Evolutionary conservation across 768 basidiomycete species (phyloP), one percentile per base, ranked within the genome.

Genomic region (Dioszegia crocea): DNA sequence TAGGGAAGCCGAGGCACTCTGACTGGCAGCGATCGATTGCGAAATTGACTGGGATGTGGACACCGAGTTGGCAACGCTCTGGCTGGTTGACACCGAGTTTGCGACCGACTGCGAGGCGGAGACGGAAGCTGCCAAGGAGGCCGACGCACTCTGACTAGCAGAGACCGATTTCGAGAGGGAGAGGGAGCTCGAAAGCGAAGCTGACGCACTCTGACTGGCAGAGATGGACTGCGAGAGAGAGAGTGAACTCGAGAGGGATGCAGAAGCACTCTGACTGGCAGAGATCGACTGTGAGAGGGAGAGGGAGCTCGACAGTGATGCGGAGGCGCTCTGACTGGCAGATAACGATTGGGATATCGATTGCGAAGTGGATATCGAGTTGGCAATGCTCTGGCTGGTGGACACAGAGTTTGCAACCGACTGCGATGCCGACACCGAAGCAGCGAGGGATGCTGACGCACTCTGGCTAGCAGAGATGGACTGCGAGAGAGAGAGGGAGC

Each of bases 171-270:
- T 31, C 8, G 48, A 24, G 5, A 19, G 9, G 3, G 48, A 50
- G 9, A 30, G 48, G 21, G 16, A n/a, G 12, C 17, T 23, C 26
- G 48, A 26, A 30, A 31, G 12, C 17, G 48, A 50, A 16, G 48
- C 49, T 26, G 48, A 48, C 19, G 55, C 23, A 39, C 44, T n/a
- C 43, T 57, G 53, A 33, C n/a, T n/a, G 39, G 46, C 36, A 21
- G 52, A 12, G 10, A 41, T 16, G 10, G 62, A 59, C 17, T 39
- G 31, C 30, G 57, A 43, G 23, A 33, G 8, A 10, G 21, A 27
- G 46, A 19, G 21, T 10, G 46, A 27, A 27, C 10, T 16, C 14
- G 23, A 14, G 14, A 33, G 33, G 33, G 33, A 31, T 58, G n/a
- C 33, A 14, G 33, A 31, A 53, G n/a, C 33, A 14, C 33, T 33